Percentiles rank a stretch among this genome's conserved stretches.
Conservation (phyloP, 805 yeast species). For the Candida sanyiensis region DNA sequence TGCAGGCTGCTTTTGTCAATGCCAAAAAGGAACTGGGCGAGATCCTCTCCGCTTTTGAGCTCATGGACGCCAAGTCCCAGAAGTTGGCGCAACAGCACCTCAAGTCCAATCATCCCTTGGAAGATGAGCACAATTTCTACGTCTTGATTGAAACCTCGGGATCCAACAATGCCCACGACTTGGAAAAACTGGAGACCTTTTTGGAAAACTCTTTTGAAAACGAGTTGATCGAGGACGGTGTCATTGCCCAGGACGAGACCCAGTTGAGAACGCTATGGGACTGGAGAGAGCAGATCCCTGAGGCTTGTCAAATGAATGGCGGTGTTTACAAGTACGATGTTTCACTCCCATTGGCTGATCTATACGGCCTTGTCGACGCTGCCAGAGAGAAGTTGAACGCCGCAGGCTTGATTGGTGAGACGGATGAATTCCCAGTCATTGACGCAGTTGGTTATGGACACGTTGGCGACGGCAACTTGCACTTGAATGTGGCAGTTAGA, state of each 20-base stretch:
- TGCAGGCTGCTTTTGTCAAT: conserved; percentile 69
- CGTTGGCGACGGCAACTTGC: conserved; percentile 95
- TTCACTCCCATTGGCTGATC: conserved; percentile 74
- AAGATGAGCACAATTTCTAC: conserved; percentile 79
- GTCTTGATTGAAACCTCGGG: conserved; percentile 95
- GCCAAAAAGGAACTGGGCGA: conserved; percentile 80
- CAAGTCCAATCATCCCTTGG: conserved; percentile 69
- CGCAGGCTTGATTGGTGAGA: conserved; percentile 55
- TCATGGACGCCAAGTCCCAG: conserved; percentile 78
- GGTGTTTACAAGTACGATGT: conserved; percentile 98
- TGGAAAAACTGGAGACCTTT: conserved; percentile 79
- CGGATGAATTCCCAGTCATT: conserved; percentile 70
- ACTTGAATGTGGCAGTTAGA: conserved; percentile 87
- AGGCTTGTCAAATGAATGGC: conserved; percentile 77
- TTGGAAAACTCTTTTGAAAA: conserved; percentile 80
- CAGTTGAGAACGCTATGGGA: conserved; percentile 82
- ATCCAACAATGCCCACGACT: conserved; percentile 88
- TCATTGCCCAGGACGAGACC: conserved; percentile 90
- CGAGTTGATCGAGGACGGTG: conserved; percentile 86
- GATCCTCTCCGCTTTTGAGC: conserved; percentile 87
- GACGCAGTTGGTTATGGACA: conserved; percentile 97
- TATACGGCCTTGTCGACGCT: conserved; percentile 79
- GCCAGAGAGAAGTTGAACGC: conserved; percentile 55
- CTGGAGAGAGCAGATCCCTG: conserved; percentile 95
- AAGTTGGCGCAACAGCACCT: conserved; percentile 55